Conservation (phyloP, 106 monocot genomes). For the Acorus gramineus region DNA sequence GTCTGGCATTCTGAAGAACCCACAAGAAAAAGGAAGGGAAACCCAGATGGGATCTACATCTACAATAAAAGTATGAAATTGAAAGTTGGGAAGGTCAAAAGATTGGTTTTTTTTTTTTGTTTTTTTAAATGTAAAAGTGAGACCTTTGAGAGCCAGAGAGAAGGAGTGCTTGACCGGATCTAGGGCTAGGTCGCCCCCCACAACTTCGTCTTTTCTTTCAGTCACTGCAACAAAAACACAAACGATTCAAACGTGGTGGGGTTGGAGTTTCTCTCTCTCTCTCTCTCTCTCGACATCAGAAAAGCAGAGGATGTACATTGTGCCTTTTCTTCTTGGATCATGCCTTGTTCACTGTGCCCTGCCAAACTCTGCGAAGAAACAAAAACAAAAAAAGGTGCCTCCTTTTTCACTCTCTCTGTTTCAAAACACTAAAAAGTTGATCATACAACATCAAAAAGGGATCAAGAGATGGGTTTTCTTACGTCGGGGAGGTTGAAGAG, state of each 20-base stretch:
- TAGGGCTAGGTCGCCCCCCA: conserved; percentile 10
- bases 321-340: no score
- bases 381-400: no score
- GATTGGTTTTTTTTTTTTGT: not conserved
- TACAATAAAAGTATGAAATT: no score
- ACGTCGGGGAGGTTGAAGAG: not conserved
- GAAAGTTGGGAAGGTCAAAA: not conserved
- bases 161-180: conserved; percentile 30
- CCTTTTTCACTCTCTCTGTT: not conserved
- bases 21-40: not conserved
- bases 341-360: no score
- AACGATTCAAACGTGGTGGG: not conserved
- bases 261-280: no score
- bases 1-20: conserved; percentile 43
- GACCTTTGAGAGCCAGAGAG: conserved; percentile 54
- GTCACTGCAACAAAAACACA: not conserved
- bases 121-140: no score
- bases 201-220: not conserved
- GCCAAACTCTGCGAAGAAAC: no score
- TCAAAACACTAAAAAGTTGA: not conserved
- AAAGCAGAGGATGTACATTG: no score
- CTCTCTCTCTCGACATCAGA: no score
- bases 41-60: no score
- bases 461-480: conserved; percentile 1
- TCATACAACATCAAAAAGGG: not conserved